Evolutionary conservation across 208 protist species (phyloP).

Genomic region (Wallacemonas sp.): DNA sequence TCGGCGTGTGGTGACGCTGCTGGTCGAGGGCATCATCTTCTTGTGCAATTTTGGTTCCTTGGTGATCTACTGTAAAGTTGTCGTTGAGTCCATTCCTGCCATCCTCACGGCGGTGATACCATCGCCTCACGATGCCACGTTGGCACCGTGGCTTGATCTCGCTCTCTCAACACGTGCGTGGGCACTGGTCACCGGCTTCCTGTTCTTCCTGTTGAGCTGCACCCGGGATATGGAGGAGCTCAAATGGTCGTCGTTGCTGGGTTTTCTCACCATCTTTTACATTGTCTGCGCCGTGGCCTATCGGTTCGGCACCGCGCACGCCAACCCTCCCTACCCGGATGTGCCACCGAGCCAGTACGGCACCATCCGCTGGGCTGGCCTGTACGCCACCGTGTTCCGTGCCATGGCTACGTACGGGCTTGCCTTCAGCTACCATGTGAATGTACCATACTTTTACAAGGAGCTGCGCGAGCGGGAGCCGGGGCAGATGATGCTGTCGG

Average conservation of each 20-base stretch:
- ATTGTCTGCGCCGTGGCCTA: conserved; percentile 58
- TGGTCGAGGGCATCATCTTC: conserved; percentile 67
- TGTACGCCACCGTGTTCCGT: conserved; percentile 33
- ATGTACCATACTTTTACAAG: conserved; percentile 79
- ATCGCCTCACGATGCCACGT: conserved; percentile 2
- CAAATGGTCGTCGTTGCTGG: conserved; percentile 78
- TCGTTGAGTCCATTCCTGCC: conserved; percentile 66
- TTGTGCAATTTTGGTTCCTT: conserved; percentile 70
- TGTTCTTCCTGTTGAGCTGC: conserved; percentile 75
- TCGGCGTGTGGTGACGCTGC: conserved; percentile 39
- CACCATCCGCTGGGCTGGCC: conserved; percentile 32
- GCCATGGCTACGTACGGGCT: conserved; percentile 59
- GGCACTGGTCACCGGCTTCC: conserved; percentile 41
- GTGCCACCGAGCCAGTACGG: conserved; percentile 12
- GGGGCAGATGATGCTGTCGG: conserved; percentile 55
- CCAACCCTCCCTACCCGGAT: conserved; percentile 19
- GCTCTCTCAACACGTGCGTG: conserved; percentile 30
- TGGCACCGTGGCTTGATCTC: not conserved
- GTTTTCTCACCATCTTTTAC: conserved; percentile 84
- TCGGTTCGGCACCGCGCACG: conserved; percentile 59
- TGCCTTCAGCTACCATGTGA: conserved; percentile 75
- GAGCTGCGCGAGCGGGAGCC: conserved; percentile 58
- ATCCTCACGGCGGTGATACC: conserved; percentile 24
- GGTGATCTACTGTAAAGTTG: conserved; percentile 70
- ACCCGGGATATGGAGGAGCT: conserved; percentile 82